A percentile compares a stretch with the other conserved stretches of the same genome.
Evolutionary conservation across 2,329 filamentous ascomycete genomes (phyloP).

Genomic region (Capronia epimyces): DNA sequence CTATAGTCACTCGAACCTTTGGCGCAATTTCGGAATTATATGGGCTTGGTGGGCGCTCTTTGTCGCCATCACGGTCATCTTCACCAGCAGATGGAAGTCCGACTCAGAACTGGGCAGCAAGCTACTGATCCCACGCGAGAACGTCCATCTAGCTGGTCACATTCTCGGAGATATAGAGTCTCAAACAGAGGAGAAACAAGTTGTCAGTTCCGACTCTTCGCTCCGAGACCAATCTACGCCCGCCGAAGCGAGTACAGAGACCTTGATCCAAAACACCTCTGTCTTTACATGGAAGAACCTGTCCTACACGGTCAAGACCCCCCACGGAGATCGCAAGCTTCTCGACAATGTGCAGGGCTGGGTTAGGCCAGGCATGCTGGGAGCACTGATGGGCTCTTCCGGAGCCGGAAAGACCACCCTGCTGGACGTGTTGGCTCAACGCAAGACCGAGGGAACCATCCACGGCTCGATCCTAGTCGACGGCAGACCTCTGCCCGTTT

Average conservation of each 20-base stretch:
- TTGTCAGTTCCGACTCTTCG: conserved; percentile 13
- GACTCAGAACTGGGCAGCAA: conserved; percentile 49
- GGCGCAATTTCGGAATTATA: conserved; percentile 58
- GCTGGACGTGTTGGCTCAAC: conserved; percentile 67
- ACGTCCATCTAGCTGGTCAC: conserved; percentile 37
- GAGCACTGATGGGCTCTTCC: conserved; percentile 71
- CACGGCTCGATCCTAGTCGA: conserved; percentile 62
- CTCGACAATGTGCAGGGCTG: conserved; percentile 67
- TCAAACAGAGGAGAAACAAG: conserved; percentile 30
- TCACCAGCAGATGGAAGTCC: conserved; percentile 54
- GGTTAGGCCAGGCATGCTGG: conserved; percentile 69
- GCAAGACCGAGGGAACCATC: conserved; percentile 60
- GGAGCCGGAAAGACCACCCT: conserved; percentile 73
- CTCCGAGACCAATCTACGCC: not conserved
- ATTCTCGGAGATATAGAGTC: conserved; percentile 48
- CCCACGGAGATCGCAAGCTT: conserved; percentile 50
- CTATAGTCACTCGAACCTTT: conserved; percentile 50
- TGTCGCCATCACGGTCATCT: conserved; percentile 53
- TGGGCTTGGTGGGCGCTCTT: conserved; percentile 61
- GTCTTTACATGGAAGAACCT: conserved; percentile 72
- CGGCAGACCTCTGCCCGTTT: conserved; percentile 53
- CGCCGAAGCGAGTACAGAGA: conserved; percentile 18
- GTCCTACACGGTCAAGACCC: conserved; percentile 61
- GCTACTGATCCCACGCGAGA: conserved; percentile 59
- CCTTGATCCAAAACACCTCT: conserved; percentile 58